Evolutionary conservation across 495 filamentous ascomycete genomes (phyloP), one percentile per base, ranked within the genome.

Genomic region (Penicillium crystallinum): DNA sequence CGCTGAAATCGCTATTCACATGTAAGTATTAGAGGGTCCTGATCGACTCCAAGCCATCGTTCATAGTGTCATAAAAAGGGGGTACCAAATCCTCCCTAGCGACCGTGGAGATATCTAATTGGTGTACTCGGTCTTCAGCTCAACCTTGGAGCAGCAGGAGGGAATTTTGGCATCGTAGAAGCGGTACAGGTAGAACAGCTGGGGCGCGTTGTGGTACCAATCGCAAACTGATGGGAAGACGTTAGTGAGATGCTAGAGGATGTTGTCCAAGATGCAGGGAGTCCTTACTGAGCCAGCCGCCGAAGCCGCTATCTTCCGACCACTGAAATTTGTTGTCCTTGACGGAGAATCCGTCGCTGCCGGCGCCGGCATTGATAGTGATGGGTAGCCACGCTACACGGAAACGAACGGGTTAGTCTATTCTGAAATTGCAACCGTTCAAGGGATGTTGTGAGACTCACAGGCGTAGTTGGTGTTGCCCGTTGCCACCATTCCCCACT

Each of bases 131-230:
- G 59, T 37, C 52, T 64, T 50, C 29, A 80, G 55, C 30, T 70
- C 39, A 17, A 77, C 75, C 59, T 64, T 57, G 43, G 69, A 72
- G 59, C 78, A 81, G 57, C 68, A 73, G 29, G 59, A 64, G 18
- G 77, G 76, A 14, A 76, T 59, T 0, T 52, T 36, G 15, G 64
- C 18, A 11, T 63, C 15, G 31, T 64, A 66, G 50, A 57, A 66
- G 11, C 43, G 41, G 46, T 72, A 52, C 18, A 73, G 56, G 59
- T 68, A 79, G 67, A 81, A 81, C 6, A 81, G 67, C 58, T 82
- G 79, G 10, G 79, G 78, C 19, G 60, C 68, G 40, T 74, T 77
- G 59, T 81, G 78, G 56, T 61, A 76, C 77, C 79, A 81, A 47
- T 81, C 73, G 44, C 79, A 81, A 6, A 75, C 78, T 81, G 22